Percentiles rank a stretch among this genome's conserved stretches.
phyloP scores from a whole-genome alignment of 345 rosid species.

The Camelina neglecta region DNA sequence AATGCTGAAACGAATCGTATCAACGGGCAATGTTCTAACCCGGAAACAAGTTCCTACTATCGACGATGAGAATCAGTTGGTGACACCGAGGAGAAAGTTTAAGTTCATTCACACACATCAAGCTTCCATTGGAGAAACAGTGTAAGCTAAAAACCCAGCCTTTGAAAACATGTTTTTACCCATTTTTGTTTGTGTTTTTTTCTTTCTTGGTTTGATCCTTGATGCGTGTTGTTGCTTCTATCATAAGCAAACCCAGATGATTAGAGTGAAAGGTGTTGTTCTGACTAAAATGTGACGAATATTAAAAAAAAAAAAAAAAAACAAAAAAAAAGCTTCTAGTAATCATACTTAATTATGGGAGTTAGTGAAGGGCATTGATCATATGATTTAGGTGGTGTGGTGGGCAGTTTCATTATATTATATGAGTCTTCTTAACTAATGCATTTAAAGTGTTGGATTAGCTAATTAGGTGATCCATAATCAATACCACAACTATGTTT shows the following conservation, averaged over 20 bases:
- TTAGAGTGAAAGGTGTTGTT: background rate
- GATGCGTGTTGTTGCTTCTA: constrained; percentile 31
- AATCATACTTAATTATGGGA: constrained; percentile 33
- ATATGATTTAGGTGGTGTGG: constrained; percentile 26
- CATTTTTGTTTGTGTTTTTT: background rate
- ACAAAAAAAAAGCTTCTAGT: constrained; percentile 1
- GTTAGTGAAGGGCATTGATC: constrained; percentile 33
- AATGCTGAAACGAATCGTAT: constrained; percentile 62
- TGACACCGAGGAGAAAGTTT: constrained; percentile 67
- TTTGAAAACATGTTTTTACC: constrained; percentile 35
- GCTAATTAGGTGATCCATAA: constrained; percentile 32
- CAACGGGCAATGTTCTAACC: constrained; percentile 77
- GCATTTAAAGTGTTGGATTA: constrained; percentile 15
- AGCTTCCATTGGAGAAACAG: constrained; percentile 61
- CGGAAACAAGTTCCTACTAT: constrained; percentile 57
- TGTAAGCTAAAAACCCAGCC: constrained; percentile 61
- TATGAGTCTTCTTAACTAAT: background rate
- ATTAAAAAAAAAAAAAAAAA: constrained; percentile 1
- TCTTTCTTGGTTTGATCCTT: constrained; percentile 25
- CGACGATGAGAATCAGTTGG: constrained; percentile 63
- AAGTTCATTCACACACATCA: constrained; percentile 81
- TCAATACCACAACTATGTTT: constrained; percentile 15
- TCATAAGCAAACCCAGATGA: constrained; percentile 27
- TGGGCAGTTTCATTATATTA: background rate
- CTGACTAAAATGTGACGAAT: constrained; percentile 5